Base-by-base conservation (phyloP, 148 eudicot species). In the Fallopia convolvulus region DNA sequence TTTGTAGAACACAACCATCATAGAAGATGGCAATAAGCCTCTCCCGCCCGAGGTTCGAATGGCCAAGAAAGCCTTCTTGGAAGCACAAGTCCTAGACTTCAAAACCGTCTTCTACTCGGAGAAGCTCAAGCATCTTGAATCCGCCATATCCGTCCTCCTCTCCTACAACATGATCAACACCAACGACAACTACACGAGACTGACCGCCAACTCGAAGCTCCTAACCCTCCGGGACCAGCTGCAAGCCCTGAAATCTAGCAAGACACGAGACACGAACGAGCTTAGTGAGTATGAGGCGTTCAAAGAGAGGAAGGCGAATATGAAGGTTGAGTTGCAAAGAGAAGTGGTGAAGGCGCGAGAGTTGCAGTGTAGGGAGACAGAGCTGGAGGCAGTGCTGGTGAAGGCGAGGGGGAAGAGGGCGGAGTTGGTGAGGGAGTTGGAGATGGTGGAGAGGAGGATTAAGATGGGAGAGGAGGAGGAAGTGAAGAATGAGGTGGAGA, bases 31-130 rank as follows among this genome's bases (percentile, higher is more conserved):
- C 21, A 39, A 78, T 33, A 58, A 58, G 65, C 32, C 72, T 0
- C 23, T 36, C 52, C 72, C 68, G 46, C 70, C 82, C 26, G 87
- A 82, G 58, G 80, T 85, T 42, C 81, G 21, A 50, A 82, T 80
- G 83, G 85, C 87, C 2, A 85, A 82, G 75, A 82, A 82, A 60
- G 74, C 81, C 61, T 76, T 85, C 10, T 78, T 68, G 75, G 87
- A 85, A 21, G 23, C 80, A 8, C 60, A 32, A 5, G 30, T 56
- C 50, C 17, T 80, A 30, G 80, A 82, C 39, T 80, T 80, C 21
- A 60, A 70, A 0, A 41, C 76, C 1, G 4, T 82, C 74, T 76
- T 78, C 42, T 76, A 80, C 9, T 76, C 80, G 0, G 82, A 74
- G 6, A 71, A 77, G 53, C 83, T 78, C 42, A 78, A 68, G 39